A percentile compares a stretch with the other conserved stretches of the same genome.
phyloP scores from a whole-genome alignment of 768 basidiomycete species.

The Nidularia pulvinata region DNA sequence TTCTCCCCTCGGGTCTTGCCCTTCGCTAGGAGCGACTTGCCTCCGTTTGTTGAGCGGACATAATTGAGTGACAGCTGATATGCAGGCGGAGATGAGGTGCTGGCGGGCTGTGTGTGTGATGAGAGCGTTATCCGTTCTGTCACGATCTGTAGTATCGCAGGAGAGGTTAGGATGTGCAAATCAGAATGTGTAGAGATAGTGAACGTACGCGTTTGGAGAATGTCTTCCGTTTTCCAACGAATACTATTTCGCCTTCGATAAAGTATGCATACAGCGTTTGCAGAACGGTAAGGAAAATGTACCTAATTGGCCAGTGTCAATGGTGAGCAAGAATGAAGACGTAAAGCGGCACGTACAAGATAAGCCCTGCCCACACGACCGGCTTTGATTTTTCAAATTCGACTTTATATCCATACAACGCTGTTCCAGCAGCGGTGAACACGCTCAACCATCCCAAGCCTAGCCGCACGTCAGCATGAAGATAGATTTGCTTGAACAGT shows the following conservation, averaged over 20 bases:
- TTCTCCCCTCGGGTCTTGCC: constrained; percentile 57
- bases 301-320: constrained; percentile 40
- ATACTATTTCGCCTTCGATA: constrained; percentile 82
- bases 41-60: constrained; percentile 79
- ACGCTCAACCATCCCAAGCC: constrained; percentile 87
- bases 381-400: constrained; percentile 92
- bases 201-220: constrained; percentile 78
- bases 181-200: constrained; percentile 27
- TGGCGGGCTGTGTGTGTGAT: constrained; percentile 63
- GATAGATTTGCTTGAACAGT: constrained; percentile 83
- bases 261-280: constrained; percentile 87
- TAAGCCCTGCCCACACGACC: constrained; percentile 76
- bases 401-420: constrained; percentile 82
- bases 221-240: constrained; percentile 88
- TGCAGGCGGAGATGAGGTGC: constrained; percentile 42
- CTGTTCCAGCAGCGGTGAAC: constrained; percentile 78
- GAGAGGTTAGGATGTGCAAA: background rate
- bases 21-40: constrained; percentile 82
- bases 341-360: constrained; percentile 50
- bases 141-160: constrained; percentile 60
- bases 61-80: constrained; percentile 72
- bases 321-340: background rate
- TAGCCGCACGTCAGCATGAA: constrained; percentile 88
- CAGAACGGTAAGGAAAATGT: constrained; percentile 66
- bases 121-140: constrained; percentile 86